phyloP scores from a whole-genome alignment of 352 stramenopile genomes.

The Phytophthora capsici region DNA sequence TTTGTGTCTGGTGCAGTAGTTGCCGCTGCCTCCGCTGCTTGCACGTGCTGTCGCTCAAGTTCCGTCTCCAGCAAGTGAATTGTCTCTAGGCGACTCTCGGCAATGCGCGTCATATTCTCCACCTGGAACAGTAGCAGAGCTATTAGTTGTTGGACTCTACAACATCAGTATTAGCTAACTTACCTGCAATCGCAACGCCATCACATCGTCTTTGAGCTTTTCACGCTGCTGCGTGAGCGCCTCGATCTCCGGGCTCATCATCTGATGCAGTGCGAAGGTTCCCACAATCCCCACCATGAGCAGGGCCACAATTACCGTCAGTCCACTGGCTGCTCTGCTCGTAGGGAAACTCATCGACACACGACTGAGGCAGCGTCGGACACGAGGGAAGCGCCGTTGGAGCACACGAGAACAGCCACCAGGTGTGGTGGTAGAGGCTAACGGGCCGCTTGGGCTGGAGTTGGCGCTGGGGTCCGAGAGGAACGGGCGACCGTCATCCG shows the following conservation, averaged over 20 bases:
- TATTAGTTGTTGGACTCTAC: constrained; percentile 2
- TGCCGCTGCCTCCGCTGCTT: constrained; percentile 46
- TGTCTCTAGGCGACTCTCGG: constrained; percentile 68
- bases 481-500: constrained; percentile 27
- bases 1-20: constrained; percentile 25
- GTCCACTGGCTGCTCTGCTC: constrained; percentile 37
- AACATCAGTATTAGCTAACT: constrained; percentile 2
- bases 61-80: constrained; percentile 79
- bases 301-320: constrained; percentile 60
- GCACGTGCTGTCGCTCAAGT: constrained; percentile 65
- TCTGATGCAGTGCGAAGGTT: constrained; percentile 75
- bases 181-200: constrained; percentile 52
- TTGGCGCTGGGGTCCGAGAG: constrained; percentile 20
- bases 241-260: constrained; percentile 81
- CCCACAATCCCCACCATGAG: constrained; percentile 65
- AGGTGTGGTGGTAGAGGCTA: constrained; percentile 9
- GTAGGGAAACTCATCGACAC: constrained; percentile 42
- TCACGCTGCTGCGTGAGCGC: constrained; percentile 65
- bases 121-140: constrained; percentile 36
- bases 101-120: constrained; percentile 73
- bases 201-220: constrained; percentile 58
- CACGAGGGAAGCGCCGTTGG: constrained; percentile 33
- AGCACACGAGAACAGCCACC: constrained; percentile 27
- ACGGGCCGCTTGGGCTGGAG: constrained; percentile 14
- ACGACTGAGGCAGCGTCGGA: constrained; percentile 31